These are phyloP conservation scores for Umbelopsis ramanniana DNA, from an alignment of 192 early-diverging fungal species.

Conservation along the genomic window DNA sequence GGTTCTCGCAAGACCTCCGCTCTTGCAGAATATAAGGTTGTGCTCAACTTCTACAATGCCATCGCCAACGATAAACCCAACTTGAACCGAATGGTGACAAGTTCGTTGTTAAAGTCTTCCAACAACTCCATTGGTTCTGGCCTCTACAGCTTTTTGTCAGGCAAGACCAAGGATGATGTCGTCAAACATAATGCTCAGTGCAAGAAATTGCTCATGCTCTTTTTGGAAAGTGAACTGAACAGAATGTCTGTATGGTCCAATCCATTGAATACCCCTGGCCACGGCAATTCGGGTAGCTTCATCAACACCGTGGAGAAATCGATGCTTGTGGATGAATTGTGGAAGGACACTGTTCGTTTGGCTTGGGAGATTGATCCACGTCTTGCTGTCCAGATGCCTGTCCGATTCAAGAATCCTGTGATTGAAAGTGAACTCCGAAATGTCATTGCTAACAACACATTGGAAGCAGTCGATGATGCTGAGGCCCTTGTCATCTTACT, in stretches of 20 bases:
- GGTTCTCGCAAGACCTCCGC: conserved; percentile 71
- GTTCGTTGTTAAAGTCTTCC: conserved; percentile 38
- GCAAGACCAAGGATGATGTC: conserved; percentile 59
- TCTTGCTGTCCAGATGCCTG: conserved; percentile 77
- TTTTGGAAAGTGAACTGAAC: conserved; percentile 89
- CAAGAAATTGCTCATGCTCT: conserved; percentile 74
- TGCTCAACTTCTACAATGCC: conserved; percentile 66
- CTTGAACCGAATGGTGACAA: conserved; percentile 54
- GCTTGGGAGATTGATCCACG: conserved; percentile 88
- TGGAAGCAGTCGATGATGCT: conserved; percentile 70
- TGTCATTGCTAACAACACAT: conserved; percentile 64
- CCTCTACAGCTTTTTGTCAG: conserved; percentile 37
- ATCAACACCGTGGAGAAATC: conserved; percentile 34
- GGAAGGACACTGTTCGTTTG: conserved; percentile 73
- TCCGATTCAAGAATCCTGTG: conserved; percentile 74
- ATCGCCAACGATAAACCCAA: conserved; percentile 66
- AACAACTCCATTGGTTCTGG: conserved; percentile 36
- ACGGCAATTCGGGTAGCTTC: conserved; percentile 39
- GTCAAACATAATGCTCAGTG: conserved; percentile 49
- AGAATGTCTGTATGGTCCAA: conserved; percentile 85
- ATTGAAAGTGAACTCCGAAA: conserved; percentile 68
- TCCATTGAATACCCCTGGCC: conserved; percentile 58
- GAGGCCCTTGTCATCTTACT: conserved; percentile 78
- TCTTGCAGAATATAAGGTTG: conserved; percentile 64
- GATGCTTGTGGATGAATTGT: conserved; percentile 59